Evolutionary conservation across 2,329 filamentous ascomycete species (phyloP), one percentile per base, ranked within the genome.

Genomic region (Aulographum hederae): DNA sequence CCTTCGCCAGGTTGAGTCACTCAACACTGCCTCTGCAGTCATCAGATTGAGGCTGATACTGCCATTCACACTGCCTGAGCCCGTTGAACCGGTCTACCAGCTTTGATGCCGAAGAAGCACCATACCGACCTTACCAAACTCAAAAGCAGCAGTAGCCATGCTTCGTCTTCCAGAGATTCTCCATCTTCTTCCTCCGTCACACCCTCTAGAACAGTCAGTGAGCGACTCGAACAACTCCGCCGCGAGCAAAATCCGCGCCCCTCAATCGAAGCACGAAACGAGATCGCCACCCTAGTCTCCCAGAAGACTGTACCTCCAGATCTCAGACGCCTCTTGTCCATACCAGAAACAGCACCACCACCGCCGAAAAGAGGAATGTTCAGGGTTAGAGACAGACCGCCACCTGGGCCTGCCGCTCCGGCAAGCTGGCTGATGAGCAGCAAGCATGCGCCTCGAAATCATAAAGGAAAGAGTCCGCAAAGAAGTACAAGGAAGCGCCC

Each of bases 61-160:
- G n/a, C n/a, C n/a, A n/a, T n/a, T n/a, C n/a, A n/a, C n/a, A n/a
- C n/a, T n/a, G n/a, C n/a, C n/a, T n/a, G n/a, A n/a, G n/a, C 21
- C 21, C 8, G 21, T 25, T 25, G 8, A 8, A n/a, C 21, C 21
- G 21, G 8, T 28, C 27, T 14, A 16, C 8, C 27, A 14, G 14
- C 8, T 14, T 16, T 12, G 15, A 63, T 63, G 60, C 59, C 60
- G 41, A 63, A 61, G 49, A 61, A 61, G 44, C 53, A 56, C 37
- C 46, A 48, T 12, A 53, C 50, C 26, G 47, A 49, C 35, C 55
- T 58, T 39, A 51, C 52, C 33, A 48, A 53, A 37, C 44, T 53
- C 26, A 51, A 56, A 41, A 53, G 53, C 20, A 45, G 43, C 40
- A 52, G 54, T 37, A 49, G 53, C 11, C 51, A 56, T 37, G 47